Conservation (phyloP, 2,329 filamentous ascomycete genomes). For the Ophiobolus disseminans region DNA sequence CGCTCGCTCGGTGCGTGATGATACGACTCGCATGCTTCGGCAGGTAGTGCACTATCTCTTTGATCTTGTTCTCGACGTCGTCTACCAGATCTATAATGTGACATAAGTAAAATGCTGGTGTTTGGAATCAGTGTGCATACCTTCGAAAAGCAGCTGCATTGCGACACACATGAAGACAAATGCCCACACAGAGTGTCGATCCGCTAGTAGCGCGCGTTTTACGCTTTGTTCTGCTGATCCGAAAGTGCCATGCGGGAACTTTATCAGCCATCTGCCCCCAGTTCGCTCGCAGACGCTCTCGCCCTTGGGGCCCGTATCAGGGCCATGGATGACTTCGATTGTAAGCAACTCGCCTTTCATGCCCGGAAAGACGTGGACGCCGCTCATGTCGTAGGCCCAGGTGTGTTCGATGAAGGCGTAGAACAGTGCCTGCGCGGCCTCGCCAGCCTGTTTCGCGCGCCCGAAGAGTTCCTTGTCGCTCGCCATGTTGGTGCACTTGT, state of each 20-base stretch:
- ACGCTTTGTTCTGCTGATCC: constrained; percentile 5
- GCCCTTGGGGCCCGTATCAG: constrained; percentile 6
- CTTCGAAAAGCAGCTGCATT: constrained; percentile 18
- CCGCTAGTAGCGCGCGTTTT: constrained; percentile 15
- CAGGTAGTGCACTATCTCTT: constrained; percentile 19
- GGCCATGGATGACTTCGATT: constrained; percentile 15
- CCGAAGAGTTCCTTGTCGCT: not conserved
- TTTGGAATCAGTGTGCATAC: not conserved
- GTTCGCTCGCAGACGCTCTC: constrained; percentile 9
- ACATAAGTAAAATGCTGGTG: not conserved
- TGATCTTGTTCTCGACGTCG: constrained; percentile 18
- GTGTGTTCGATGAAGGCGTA: constrained; percentile 20
- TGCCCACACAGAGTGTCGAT: constrained; percentile 17
- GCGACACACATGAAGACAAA: constrained; percentile 21
- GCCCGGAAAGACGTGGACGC: constrained; percentile 8
- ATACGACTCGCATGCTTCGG: constrained; percentile 1
- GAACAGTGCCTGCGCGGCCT: constrained; percentile 19
- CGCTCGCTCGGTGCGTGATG: constrained; percentile 9
- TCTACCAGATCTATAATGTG: constrained; percentile 17
- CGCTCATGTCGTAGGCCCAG: constrained; percentile 22
- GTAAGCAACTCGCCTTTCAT: constrained; percentile 4
- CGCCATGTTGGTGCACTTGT: constrained; percentile 5
- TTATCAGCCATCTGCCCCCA: constrained; percentile 20
- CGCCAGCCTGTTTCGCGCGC: constrained; percentile 14
- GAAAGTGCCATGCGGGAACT: constrained; percentile 13